Conservation (phyloP, 768 basidiomycete species). For the Sarcodon sp. region DNA sequence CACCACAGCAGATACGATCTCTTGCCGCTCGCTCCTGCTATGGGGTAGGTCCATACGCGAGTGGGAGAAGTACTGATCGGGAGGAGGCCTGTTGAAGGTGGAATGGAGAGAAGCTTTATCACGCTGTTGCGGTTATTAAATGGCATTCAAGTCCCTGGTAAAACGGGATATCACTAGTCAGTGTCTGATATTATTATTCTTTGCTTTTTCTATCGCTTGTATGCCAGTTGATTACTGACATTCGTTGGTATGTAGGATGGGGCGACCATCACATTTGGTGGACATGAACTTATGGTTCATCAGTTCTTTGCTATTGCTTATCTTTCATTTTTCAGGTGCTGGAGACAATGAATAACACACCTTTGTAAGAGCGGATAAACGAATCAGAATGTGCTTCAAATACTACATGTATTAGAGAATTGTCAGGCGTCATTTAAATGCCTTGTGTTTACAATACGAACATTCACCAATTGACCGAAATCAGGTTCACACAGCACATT, state of each 20-base stretch:
- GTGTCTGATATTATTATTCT: slow-evolving; percentile 11
- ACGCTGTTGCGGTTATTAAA: slow-evolving; percentile 43
- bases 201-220: too few relatives aligned
- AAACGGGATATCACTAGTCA: slow-evolving; percentile 54
- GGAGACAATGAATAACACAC: slow-evolving; percentile 1
- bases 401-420: background rate
- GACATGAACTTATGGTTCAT: slow-evolving; percentile 22
- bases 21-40: slow-evolving; percentile 52
- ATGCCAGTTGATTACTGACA: too few relatives aligned
- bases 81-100: slow-evolving; percentile 53
- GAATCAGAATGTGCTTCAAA: background rate
- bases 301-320: slow-evolving; percentile 25
- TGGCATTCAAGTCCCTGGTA: slow-evolving; percentile 53
- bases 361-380: background rate
- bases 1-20: slow-evolving; percentile 66
- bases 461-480: too few relatives aligned
- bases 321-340: slow-evolving; percentile 5
- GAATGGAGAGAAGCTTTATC: slow-evolving; percentile 55
- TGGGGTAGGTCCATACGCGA: slow-evolving; percentile 64
- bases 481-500: too few relatives aligned
- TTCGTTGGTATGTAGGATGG: slow-evolving; percentile 18
- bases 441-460: too few relatives aligned
- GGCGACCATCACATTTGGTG: slow-evolving; percentile 26
- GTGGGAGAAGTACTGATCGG: slow-evolving; percentile 47
- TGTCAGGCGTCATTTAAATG: too few relatives aligned